Conservation (phyloP, 306 rosid genomes). For the Pueraria montana region DNA sequence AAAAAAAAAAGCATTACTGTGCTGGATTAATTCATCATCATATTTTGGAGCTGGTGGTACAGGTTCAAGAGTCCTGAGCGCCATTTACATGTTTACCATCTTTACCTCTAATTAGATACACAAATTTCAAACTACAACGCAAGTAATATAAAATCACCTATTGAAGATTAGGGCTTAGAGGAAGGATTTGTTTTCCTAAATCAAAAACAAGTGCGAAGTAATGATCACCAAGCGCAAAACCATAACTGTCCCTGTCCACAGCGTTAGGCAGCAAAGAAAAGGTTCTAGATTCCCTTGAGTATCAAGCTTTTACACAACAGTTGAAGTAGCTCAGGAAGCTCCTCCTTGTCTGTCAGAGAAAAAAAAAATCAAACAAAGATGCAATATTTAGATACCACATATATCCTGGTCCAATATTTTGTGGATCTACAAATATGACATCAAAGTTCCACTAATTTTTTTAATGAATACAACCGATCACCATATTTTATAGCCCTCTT, state of each 20-base stretch:
- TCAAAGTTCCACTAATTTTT: constrained; percentile 5
- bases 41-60: constrained; percentile 5
- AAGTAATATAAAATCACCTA: constrained; percentile 14
- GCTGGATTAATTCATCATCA: constrained; percentile 8
- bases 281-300: constrained; percentile 1
- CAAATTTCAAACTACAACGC: constrained; percentile 21
- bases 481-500: constrained; percentile 34
- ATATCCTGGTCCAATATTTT: constrained; percentile 1
- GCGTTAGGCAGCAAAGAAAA: background rate
- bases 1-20: background rate
- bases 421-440: background rate
- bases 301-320: constrained; percentile 83
- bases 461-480: background rate
- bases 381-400: constrained; percentile 5
- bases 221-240: constrained; percentile 31
- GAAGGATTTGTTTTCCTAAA: constrained; percentile 20
- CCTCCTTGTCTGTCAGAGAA: constrained; percentile 72
- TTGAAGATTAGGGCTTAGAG: background rate
- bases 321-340: constrained; percentile 90
- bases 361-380: background rate
- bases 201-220: constrained; percentile 2
- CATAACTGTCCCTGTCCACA: constrained; percentile 37
- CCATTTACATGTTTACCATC: constrained; percentile 42
- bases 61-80: constrained; percentile 17
- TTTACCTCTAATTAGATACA: constrained; percentile 13